Conservation (phyloP, 768 basidiomycete genomes). For the Lactarius akahatsu region DNA sequence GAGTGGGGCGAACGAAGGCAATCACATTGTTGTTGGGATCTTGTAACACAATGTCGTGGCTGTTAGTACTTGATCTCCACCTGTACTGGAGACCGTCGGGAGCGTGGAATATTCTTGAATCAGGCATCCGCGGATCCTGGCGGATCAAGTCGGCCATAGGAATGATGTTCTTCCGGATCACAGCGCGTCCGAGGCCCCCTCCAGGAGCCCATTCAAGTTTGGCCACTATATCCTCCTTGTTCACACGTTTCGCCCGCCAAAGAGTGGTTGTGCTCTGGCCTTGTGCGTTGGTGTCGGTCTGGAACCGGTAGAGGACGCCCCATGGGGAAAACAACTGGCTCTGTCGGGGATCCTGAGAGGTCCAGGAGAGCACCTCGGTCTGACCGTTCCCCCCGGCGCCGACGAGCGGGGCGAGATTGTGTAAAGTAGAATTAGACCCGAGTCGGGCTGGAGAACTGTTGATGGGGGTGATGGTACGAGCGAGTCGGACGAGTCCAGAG, state of each 20-base stretch:
- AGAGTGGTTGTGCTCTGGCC: constrained; percentile 75
- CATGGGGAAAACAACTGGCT: constrained; percentile 79
- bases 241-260: constrained; percentile 73
- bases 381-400: neutral
- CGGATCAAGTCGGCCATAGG: constrained; percentile 84
- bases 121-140: constrained; percentile 56
- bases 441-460: too few species aligned
- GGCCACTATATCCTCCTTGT: constrained; percentile 85
- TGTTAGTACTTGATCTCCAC: constrained; percentile 66
- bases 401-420: too few species aligned
- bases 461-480: too few species aligned
- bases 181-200: constrained; percentile 79
- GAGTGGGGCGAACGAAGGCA: constrained; percentile 77
- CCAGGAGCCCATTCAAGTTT: constrained; percentile 84
- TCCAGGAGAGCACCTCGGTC: constrained; percentile 78
- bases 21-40: constrained; percentile 67
- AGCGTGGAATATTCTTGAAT: constrained; percentile 63
- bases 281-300: constrained; percentile 64
- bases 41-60: constrained; percentile 63
- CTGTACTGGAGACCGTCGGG: constrained; percentile 80
- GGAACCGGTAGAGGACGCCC: constrained; percentile 78
- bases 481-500: neutral
- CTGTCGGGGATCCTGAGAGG: constrained; percentile 80
- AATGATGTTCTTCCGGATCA: constrained; percentile 80
- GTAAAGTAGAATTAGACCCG: too few species aligned